Base-by-base conservation (phyloP, 2,329 filamentous ascomycete species). In the Arthroderma sp. region DNA sequence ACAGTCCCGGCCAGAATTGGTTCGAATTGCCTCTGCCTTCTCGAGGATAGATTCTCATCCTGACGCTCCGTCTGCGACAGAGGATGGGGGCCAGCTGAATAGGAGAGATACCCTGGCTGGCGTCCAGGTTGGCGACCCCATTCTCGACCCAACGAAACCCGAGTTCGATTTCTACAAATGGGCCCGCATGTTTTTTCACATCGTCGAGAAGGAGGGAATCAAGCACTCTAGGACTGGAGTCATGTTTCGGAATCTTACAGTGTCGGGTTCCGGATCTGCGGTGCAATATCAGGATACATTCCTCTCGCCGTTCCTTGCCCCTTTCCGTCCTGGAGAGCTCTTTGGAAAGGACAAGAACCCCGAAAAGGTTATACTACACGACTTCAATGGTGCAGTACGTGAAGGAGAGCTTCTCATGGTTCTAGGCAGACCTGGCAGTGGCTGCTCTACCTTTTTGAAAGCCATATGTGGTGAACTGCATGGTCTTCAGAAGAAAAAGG, bases 391-490 rank as follows among this genome's bases (percentile, higher is more conserved):
- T 6, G 66, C 77, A 0, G 66, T 82, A 54, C 76, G 75, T 58
- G 74, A 71, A 57, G 79, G 79, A 1, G 79, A 74, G 57, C 62
- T 74, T 60, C 61, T 73, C 9, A 68, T 73, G 52, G 72, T 74
- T 5, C 63, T 74, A 4, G 71, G 72, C 21, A 66, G 70, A 17
- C 71, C 72, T 6, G 72, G 72, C 4, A 69, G 67, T 58, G 74
- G 74, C 51, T 95, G 89, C 71, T 88, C 86, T 13, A 94, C 89
- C 1, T 84, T 94, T 61, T 76, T 95, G 59, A 94, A 94, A 76
- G 87, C 87, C 0, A 79, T 95, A 58, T 81, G 87, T 11, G 89
- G 89, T 58, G 87, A 94, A 70, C 85, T 86, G 28, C 85, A 90
- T 64, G 89, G 89, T 25, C 83, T 94, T 64, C 81, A 81, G 61